Percentiles rank a stretch among this genome's conserved stretches.
phyloP scores from a whole-genome alignment of 129 eudicot species.

The Flaveria ramosissima region DNA sequence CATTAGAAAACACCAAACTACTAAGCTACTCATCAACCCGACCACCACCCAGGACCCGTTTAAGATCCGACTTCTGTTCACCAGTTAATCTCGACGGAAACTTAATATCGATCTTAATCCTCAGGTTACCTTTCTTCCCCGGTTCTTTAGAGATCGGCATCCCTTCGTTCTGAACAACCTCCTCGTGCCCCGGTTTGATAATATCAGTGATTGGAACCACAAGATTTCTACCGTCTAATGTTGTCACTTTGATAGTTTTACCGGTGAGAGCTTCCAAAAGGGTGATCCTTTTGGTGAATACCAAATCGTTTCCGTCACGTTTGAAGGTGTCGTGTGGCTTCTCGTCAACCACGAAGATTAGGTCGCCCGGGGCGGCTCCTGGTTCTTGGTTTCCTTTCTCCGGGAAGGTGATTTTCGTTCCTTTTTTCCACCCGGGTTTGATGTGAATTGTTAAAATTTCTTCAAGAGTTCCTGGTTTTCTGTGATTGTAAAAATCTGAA shows the following conservation, averaged over 20 bases:
- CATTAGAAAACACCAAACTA: slow-evolving; percentile 29
- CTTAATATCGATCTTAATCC: slow-evolving; percentile 77
- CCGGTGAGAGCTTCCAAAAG: slow-evolving; percentile 82
- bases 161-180: slow-evolving; percentile 68
- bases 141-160: slow-evolving; percentile 96
- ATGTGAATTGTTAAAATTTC: slow-evolving; percentile 75
- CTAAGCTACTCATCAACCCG: slow-evolving; percentile 38
- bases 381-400: slow-evolving; percentile 87
- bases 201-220: slow-evolving; percentile 51
- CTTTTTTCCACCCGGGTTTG: slow-evolving; percentile 92
- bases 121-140: slow-evolving; percentile 71
- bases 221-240: slow-evolving; percentile 71
- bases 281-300: slow-evolving; percentile 63
- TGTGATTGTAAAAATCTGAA: slow-evolving; percentile 38
- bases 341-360: slow-evolving; percentile 75
- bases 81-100: slow-evolving; percentile 73
- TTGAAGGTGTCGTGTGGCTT: slow-evolving; percentile 73
- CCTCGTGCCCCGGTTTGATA: slow-evolving; percentile 78
- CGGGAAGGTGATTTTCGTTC: slow-evolving; percentile 85
- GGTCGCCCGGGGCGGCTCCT: slow-evolving; percentile 74
- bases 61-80: slow-evolving; percentile 76
- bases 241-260: slow-evolving; percentile 55
- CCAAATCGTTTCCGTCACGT: slow-evolving; percentile 82
- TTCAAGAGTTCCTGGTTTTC: slow-evolving; percentile 72
- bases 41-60: slow-evolving; percentile 66